Percentiles rank a stretch among this genome's conserved stretches.
phyloP scores from a whole-genome alignment of 2,329 filamentous ascomycete genomes.

The Talaromyces sp. region DNA sequence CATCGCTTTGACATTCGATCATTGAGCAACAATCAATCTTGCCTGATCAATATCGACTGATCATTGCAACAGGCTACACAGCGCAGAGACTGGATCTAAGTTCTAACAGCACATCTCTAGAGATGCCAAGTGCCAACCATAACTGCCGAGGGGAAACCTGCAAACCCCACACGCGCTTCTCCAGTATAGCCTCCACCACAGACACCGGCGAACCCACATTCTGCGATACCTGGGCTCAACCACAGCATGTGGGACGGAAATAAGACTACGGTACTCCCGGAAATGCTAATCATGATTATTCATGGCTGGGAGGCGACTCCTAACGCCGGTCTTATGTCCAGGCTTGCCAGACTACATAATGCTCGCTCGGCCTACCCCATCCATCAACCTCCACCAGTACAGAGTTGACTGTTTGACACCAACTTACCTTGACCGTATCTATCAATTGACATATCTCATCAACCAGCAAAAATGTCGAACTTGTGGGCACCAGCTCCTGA shows the following conservation, averaged over 20 bases:
- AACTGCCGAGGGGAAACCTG: neutral
- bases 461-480: neutral
- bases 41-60: neutral
- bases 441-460: neutral
- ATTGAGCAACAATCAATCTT: neutral
- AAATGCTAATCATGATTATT: too few relatives aligned
- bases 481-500: conserved; percentile 28
- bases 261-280: neutral
- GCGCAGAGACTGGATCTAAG: too few relatives aligned
- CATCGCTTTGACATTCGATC: neutral
- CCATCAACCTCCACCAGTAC: neutral
- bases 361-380: neutral
- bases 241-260: neutral
- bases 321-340: neutral
- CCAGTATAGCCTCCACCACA: neutral
- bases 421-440: neutral
- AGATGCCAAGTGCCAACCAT: neutral
- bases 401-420: neutral
- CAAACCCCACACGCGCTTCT: neutral
- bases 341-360: neutral
- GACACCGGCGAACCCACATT: neutral
- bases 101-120: too few relatives aligned
- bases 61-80: too few relatives aligned
- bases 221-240: neutral
- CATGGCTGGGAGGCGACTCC: neutral